Evolutionary conservation across 148 eudicot species (phyloP).

Genomic region (Chenopodium suecicum): DNA sequence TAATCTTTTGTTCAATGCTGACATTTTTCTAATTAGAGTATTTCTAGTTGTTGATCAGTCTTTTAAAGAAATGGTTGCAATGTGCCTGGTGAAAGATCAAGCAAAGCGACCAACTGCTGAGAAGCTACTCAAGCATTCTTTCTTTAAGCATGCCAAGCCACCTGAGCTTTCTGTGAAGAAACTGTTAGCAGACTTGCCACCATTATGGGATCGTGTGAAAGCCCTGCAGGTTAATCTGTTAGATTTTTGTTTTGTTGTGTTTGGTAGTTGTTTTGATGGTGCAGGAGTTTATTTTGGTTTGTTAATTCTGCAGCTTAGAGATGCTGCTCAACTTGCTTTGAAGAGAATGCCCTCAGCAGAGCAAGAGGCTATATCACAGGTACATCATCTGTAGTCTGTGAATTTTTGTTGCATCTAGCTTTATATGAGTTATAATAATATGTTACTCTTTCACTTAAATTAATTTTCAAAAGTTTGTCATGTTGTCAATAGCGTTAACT

Average conservation of each 20-base stretch:
- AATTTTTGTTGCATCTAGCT: background rate
- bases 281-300: constrained; percentile 1
- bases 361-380: constrained; percentile 95
- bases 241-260: constrained; percentile 3
- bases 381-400: constrained; percentile 22
- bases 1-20: background rate
- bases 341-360: constrained; percentile 93
- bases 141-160: constrained; percentile 88
- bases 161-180: constrained; percentile 86
- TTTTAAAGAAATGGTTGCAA: constrained; percentile 97
- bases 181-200: constrained; percentile 81
- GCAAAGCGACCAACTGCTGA: constrained; percentile 94
- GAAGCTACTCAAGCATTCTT: constrained; percentile 87
- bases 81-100: constrained; percentile 99
- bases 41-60: constrained; percentile 52
- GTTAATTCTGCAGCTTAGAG: constrained; percentile 57
- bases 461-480: background rate
- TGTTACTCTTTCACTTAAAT: background rate
- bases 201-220: constrained; percentile 91
- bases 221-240: constrained; percentile 63
- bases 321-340: constrained; percentile 94
- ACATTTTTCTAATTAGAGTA: constrained; percentile 25
- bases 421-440: background rate
- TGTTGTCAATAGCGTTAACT: background rate
- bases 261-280: constrained; percentile 15